Evolutionary conservation across 352 stramenopile species (phyloP).

Genomic region (Pythium dissotocum): DNA sequence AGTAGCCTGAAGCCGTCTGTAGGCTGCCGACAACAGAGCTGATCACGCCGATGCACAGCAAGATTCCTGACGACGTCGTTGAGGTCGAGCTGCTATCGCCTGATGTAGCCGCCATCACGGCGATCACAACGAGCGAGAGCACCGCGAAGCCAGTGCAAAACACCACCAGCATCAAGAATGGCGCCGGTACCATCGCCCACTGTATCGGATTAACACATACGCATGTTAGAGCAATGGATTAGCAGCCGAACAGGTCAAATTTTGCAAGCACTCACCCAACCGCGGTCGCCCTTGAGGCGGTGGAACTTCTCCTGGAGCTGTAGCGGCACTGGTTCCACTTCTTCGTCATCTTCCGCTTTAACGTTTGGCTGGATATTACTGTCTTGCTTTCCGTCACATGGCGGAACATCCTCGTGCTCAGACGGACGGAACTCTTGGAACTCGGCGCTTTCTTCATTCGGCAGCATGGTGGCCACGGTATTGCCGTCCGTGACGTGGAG

Average conservation of each 20-base stretch:
- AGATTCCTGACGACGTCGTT: conserved; percentile 17
- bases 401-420: conserved; percentile 4
- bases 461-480: neutral
- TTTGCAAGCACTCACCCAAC: conserved; percentile 7
- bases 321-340: conserved; percentile 5
- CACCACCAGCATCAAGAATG: conserved; percentile 28
- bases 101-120: conserved; percentile 18
- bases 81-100: neutral
- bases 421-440: conserved; percentile 3
- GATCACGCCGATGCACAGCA: conserved; percentile 33
- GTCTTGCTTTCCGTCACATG: neutral
- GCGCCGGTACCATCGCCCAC: conserved; percentile 31
- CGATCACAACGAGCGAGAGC: conserved; percentile 29
- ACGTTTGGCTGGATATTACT: neutral
- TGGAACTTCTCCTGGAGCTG: conserved; percentile 19
- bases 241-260: too few relatives aligned
- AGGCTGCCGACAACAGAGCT: conserved; percentile 43
- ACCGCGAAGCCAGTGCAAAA: conserved; percentile 35
- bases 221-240: neutral
- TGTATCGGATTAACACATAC: conserved; percentile 6
- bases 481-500: neutral
- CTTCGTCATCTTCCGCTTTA: neutral
- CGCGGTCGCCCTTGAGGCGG: neutral
- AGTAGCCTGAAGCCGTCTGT: conserved; percentile 40
- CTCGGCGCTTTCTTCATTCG: conserved; percentile 9